A percentile compares a stretch with the other conserved stretches of the same genome.
phyloP scores from a whole-genome alignment of 2,329 filamentous ascomycete species.

The Epichloe elymi region DNA sequence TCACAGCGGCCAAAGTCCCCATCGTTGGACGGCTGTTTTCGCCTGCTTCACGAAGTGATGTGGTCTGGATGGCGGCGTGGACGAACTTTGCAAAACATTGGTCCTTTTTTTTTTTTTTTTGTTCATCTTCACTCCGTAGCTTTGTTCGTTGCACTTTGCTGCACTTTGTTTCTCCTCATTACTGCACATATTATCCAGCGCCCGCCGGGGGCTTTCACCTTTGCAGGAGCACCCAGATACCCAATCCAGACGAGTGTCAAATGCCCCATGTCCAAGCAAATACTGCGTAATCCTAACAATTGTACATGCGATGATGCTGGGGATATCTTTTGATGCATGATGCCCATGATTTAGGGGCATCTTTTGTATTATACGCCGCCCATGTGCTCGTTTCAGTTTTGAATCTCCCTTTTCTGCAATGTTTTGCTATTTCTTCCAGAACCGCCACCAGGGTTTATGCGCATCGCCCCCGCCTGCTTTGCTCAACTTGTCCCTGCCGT shows the following conservation, averaged over 20 bases:
- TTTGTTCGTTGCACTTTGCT: background rate
- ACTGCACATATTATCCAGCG: background rate
- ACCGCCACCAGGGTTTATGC: slow-evolving; percentile 40
- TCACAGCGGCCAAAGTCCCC: too few species aligned
- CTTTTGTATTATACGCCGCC: background rate
- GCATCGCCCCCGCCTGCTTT: slow-evolving; percentile 26
- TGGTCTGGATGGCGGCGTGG: too few species aligned
- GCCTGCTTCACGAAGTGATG: too few species aligned
- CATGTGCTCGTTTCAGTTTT: background rate
- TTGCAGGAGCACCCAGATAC: too few species aligned
- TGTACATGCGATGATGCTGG: background rate
- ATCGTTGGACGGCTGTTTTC: too few species aligned
- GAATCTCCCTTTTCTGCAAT: background rate
- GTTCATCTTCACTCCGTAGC: too few species aligned
- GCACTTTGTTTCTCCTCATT: background rate
- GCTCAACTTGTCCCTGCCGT: slow-evolving; percentile 42
- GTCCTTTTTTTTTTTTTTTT: too few species aligned
- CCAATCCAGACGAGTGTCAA: too few species aligned
- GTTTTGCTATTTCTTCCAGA: slow-evolving; percentile 34
- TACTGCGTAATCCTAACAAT: background rate
- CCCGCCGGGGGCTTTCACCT: background rate
- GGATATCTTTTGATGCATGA: background rate
- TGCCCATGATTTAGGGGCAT: background rate
- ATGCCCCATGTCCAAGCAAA: background rate
- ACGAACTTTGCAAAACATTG: too few species aligned